Evolutionary conservation across 2,329 filamentous ascomycete genomes (phyloP).

Genomic region (Colletotrichum sp.): DNA sequence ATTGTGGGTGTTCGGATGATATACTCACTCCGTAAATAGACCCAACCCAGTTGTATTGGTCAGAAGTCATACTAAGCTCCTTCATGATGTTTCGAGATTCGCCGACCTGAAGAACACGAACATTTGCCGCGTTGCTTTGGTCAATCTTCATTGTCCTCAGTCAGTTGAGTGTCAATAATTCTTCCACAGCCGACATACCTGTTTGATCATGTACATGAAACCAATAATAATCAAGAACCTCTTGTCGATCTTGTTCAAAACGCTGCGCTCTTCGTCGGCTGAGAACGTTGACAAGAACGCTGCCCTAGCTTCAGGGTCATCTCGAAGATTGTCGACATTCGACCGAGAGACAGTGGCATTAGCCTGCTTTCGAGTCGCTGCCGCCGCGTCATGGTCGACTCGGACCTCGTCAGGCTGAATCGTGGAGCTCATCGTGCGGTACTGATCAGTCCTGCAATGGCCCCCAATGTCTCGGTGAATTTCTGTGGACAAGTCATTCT

Average conservation of each 20-base stretch:
- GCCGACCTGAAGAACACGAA: slow-evolving; percentile 47
- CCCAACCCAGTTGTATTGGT: slow-evolving; percentile 11
- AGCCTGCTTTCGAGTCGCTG: neutral
- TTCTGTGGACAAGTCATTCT: neutral
- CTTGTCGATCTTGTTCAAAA: slow-evolving; percentile 44
- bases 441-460: neutral
- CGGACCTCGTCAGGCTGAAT: neutral
- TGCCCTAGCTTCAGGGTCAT: slow-evolving; percentile 25
- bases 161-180: neutral
- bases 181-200: slow-evolving; percentile 25
- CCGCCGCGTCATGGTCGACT: neutral
- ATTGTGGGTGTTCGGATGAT: neutral
- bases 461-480: neutral
- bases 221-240: slow-evolving; percentile 42
- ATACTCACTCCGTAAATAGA: neutral
- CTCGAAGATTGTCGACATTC: neutral
- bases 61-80: slow-evolving; percentile 2
- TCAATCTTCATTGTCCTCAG: slow-evolving; percentile 31
- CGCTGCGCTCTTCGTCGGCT: slow-evolving; percentile 38
- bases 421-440: neutral
- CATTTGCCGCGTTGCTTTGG: slow-evolving; percentile 41
- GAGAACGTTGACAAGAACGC: slow-evolving; percentile 42
- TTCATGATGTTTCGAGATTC: slow-evolving; percentile 35
- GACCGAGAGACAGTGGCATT: neutral
- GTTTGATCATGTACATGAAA: slow-evolving; percentile 46